Evolutionary conservation across 768 basidiomycete species (phyloP), one percentile per base, ranked within the genome.

Genomic region (Filobasidium wieringae): DNA sequence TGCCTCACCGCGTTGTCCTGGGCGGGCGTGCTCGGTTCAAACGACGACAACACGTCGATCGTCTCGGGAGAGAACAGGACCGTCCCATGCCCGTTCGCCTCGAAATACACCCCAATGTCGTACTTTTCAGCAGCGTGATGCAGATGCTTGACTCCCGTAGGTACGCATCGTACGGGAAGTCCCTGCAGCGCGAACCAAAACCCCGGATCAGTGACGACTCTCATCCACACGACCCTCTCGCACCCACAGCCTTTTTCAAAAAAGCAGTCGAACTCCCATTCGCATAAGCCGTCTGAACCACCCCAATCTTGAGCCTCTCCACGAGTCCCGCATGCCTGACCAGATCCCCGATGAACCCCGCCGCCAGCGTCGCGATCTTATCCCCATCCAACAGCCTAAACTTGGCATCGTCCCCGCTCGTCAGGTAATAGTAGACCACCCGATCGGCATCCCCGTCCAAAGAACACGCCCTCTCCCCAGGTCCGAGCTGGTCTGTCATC

Each of bases 11-110:
- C 86, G 19, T 83, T 86, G 19, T 81, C 82, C 65, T 93, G 88
- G 9, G 86, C 85, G 22, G 87, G 84, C 1, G 88, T 88, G 37
- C 82, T 80, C 1, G 93, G 85, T 63, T 86, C 78, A 67, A 87
- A 77, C 24, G 76, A 74, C 30, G 76, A 66, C 37, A 99, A 78
- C 43, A 72, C 79, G 24, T 81, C 77, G 56, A 84, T 79, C 3
- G 89, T 86, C 19, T 79, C 72, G 7, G 79, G 80, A 12, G 95
- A 96, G 77, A 99, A 97, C 55, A 97, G 75, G 47, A 97, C 89
- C 2, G 95, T 99, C 31, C 95, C 95, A 66, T 99, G 95, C 2
- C 95, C 95, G 71, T 99, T 99, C 32, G 95, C 95, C 74, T 99
- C 95, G 67, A 99, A 99, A 76, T 99, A 99, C 43, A 99, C 88